These are phyloP conservation scores for Heritiera fomes DNA, from an alignment of 345 rosid species.

Conservation along the genomic window DNA sequence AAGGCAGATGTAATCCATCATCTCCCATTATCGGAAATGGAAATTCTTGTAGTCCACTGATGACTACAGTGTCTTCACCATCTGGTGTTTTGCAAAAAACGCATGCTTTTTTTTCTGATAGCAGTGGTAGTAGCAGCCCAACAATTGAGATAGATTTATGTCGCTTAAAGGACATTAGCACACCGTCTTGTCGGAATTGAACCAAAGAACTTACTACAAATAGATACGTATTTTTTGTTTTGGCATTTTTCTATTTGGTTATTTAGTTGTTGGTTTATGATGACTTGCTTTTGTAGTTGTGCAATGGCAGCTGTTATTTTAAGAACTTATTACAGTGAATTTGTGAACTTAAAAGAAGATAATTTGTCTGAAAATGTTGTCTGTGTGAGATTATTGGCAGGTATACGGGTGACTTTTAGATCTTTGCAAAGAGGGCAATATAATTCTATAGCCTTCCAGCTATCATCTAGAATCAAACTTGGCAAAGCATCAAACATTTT, in stretches of 20 bases:
- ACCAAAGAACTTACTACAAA: not conserved
- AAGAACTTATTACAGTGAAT: not conserved
- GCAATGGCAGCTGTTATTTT: not conserved
- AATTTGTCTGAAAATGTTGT: not conserved
- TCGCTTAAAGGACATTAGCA: conserved; percentile 37
- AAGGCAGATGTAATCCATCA: conserved; percentile 19
- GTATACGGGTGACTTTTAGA: not conserved
- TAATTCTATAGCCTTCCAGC: not conserved
- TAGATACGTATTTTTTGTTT: not conserved
- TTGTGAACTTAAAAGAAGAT: not conserved
- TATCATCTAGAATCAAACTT: not conserved
- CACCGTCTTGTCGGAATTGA: not conserved
- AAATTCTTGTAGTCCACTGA: conserved; percentile 31
- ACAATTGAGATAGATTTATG: conserved; percentile 34
- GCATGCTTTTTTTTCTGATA: conserved; percentile 58
- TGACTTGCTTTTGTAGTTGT: not conserved
- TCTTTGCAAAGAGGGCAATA: not conserved
- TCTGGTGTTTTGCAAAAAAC: conserved; percentile 55
- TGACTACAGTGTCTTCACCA: conserved; percentile 52
- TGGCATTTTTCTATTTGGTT: too few relatives aligned
- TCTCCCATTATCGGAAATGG: conserved; percentile 30
- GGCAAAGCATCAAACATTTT: not conserved
- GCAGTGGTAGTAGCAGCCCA: conserved; percentile 58
- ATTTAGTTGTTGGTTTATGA: not conserved
- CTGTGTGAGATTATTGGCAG: not conserved